Evolutionary conservation across 2,329 filamentous ascomycete genomes (phyloP).

Genomic region (Xylariaceae sp.): DNA sequence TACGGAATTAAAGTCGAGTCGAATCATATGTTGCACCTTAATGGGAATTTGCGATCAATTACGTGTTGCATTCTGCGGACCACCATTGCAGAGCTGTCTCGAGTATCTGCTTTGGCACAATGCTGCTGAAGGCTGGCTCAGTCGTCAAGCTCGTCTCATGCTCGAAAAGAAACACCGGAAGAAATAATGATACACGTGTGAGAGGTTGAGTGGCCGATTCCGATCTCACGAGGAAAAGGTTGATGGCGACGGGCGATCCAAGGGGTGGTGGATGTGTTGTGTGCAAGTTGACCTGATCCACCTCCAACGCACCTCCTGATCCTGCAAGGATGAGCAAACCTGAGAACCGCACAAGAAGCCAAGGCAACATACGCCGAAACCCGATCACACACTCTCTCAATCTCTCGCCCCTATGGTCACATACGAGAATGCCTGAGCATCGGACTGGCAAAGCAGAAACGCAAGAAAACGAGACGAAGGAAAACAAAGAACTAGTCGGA

Average conservation of each 20-base stretch:
- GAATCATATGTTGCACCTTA: constrained; percentile 34
- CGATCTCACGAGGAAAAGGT: constrained; percentile 27
- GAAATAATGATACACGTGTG: constrained; percentile 36
- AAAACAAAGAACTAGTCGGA: constrained; percentile 22
- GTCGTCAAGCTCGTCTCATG: constrained; percentile 33
- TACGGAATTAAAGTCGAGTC: constrained; percentile 33
- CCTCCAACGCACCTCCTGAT: constrained; percentile 20
- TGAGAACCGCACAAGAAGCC: constrained; percentile 16
- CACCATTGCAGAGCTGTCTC: constrained; percentile 33
- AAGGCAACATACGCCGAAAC: constrained; percentile 20
- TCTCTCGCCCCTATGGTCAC: constrained; percentile 10
- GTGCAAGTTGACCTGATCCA: constrained; percentile 21
- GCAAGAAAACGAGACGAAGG: constrained; percentile 6
- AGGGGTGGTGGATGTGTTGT: constrained; percentile 16
- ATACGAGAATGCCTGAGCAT: constrained; percentile 15
- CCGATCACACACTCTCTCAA: constrained; percentile 13
- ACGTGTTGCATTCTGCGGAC: constrained; percentile 35
- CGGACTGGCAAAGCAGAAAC: constrained; percentile 1
- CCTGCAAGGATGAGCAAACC: constrained; percentile 20
- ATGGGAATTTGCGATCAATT: constrained; percentile 37
- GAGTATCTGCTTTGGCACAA: constrained; percentile 31
- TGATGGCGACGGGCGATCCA: constrained; percentile 24
- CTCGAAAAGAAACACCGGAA: constrained; percentile 32
- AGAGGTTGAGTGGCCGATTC: constrained; percentile 29
- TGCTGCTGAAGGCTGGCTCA: constrained; percentile 30